Evolutionary conservation across 495 filamentous ascomycete species (phyloP).

Genomic region (Penicillium ochrochloron): DNA sequence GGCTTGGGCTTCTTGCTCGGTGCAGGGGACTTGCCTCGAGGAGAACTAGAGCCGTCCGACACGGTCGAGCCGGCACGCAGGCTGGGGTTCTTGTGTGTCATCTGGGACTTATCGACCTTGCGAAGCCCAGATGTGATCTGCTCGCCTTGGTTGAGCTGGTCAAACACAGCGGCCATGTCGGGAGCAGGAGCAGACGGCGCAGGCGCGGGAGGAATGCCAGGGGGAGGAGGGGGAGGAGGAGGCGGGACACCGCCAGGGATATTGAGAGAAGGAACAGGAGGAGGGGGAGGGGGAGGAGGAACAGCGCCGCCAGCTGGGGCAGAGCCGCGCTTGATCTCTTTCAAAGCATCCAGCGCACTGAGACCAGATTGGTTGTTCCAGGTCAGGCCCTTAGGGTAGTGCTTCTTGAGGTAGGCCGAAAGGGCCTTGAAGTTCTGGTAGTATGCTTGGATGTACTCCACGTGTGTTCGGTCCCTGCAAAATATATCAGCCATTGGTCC

Average conservation of each 20-base stretch:
- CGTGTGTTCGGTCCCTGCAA: conserved; percentile 71
- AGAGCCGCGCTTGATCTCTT: conserved; percentile 60
- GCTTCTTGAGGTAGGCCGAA: conserved; percentile 76
- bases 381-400: conserved; percentile 75
- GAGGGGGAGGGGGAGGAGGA: conserved; percentile 62
- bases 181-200: conserved; percentile 41
- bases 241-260: conserved; percentile 68
- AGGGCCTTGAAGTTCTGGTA: conserved; percentile 85
- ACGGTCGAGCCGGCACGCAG: conserved; percentile 76
- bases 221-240: conserved; percentile 78
- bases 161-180: conserved; percentile 85
- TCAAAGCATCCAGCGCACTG: conserved; percentile 71
- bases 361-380: conserved; percentile 86
- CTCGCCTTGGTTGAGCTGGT: conserved; percentile 85
- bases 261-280: conserved; percentile 60
- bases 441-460: conserved; percentile 86
- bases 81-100: conserved; percentile 99
- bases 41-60: conserved; percentile 52
- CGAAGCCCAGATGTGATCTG: conserved; percentile 82
- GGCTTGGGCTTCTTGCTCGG: conserved; percentile 94
- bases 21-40: conserved; percentile 76
- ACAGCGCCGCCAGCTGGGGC: conserved; percentile 47
- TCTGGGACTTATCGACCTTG: conserved; percentile 91
- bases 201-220: conserved; percentile 39
- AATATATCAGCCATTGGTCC: conserved; percentile 21